Base-by-base conservation (phyloP, 306 rosid genomes). In the Leucaena leucocephala region DNA sequence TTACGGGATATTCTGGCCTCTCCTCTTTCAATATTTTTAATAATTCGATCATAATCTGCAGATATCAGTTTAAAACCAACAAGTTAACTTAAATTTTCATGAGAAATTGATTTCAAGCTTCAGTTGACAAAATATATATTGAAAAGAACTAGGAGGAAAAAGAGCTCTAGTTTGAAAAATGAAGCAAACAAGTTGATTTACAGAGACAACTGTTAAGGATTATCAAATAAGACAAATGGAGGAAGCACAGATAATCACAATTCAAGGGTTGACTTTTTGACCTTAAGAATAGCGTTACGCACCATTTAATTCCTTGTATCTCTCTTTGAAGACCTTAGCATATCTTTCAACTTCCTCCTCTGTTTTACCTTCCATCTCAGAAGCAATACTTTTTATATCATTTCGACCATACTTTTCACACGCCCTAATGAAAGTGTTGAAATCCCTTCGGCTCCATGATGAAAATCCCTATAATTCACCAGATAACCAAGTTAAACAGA, bases 301-400 rank as follows among this genome's bases (percentile, higher is more conserved):
- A 93, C 99, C 99, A 84, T 90, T 95, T 68, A 95, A 84, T 76
- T 93, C 99, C 86, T 90, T 95, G 89, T 91, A 95, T 87, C 99
- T 89, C 80, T 95, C 96, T 67, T 86, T 93, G 81, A 95, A 95
- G 76, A 83, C 98, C 80, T 82, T 84, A 7, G 99, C 90, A 38
- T 95, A 95, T 93, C 98, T 90, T 85, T 93, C 99, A 78, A 95
- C 99, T 83, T 95, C 99, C 80, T 88, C 98, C 64, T 91, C 97
- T 40, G 93, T 85, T 91, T 93, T 95, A 42, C 98, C 99, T 77
- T 95, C 98, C 98, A 95, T 91, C 84, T 95, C 98, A 22, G 91
- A 88, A 78, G 95, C 97, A 82, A 92, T 91, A 79, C 88, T 82
- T 80, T 80, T 91, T 21, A 92, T 91, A 82, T 95, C 98, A 77